Evolutionary conservation across 192 early-diverging fungal species (phyloP).

Genomic region (Coemansia sp.): DNA sequence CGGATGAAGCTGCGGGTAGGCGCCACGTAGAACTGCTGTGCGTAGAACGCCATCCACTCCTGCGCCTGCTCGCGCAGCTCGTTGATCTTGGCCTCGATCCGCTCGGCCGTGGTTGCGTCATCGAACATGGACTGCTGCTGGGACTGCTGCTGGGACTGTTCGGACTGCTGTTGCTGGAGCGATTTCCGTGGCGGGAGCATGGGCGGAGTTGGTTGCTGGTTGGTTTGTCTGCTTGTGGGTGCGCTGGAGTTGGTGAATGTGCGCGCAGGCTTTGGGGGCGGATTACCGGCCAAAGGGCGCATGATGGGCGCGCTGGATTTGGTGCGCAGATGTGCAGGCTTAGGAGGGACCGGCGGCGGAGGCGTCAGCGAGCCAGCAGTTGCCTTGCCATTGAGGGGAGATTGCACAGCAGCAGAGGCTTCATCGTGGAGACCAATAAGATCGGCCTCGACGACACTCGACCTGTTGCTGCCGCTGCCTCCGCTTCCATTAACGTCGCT

Average conservation of each 20-base stretch:
- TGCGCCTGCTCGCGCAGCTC: conserved; percentile 45
- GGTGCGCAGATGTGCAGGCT: conserved; percentile 27
- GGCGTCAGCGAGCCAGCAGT: neutral
- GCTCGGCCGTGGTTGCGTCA: conserved; percentile 13
- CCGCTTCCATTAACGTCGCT: neutral
- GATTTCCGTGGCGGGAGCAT: neutral
- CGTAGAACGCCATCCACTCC: conserved; percentile 55
- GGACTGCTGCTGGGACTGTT: neutral
- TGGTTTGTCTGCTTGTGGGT: conserved; percentile 28
- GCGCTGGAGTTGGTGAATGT: conserved; percentile 7
- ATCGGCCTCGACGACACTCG: conserved; percentile 11
- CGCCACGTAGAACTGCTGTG: conserved; percentile 52
- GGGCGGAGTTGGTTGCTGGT: neutral
- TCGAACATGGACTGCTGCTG: neutral
- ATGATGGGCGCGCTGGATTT: neutral
- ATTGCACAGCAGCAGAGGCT: neutral
- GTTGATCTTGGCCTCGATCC: conserved; percentile 22
- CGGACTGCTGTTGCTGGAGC: no score
- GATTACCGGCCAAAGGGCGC: neutral
- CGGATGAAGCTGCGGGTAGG: conserved; percentile 41
- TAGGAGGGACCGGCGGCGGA: conserved; percentile 44
- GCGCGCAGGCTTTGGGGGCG: conserved; percentile 5
- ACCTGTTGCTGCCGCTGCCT: neutral
- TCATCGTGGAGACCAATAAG: conserved; percentile 12
- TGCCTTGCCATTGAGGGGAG: no score